Conservation (phyloP, 352 stramenopile species). For the Phytophthora rubi region DNA sequence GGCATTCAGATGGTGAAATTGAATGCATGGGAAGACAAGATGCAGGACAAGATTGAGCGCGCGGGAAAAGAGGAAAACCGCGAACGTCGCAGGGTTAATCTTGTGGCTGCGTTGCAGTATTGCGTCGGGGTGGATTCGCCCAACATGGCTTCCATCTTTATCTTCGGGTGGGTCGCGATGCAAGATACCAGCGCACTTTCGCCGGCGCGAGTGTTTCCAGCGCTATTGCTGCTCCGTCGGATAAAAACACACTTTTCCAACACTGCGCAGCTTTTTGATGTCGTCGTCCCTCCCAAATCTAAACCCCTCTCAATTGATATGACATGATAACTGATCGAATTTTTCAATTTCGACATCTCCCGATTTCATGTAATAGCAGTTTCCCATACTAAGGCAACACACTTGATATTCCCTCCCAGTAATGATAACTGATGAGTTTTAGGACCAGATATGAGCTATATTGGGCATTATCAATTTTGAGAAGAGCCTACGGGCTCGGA, state of each 20-base stretch:
- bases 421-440: too few species aligned
- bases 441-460: too few species aligned
- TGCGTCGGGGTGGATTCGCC: slow-evolving; percentile 40
- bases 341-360: too few species aligned
- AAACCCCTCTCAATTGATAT: too few species aligned
- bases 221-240: slow-evolving; percentile 40
- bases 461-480: too few species aligned
- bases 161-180: slow-evolving; percentile 48
- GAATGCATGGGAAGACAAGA: slow-evolving; percentile 64
- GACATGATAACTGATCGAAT: too few species aligned
- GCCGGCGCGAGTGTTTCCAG: slow-evolving; percentile 43
- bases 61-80: slow-evolving; percentile 49
- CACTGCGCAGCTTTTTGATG: slow-evolving; percentile 35
- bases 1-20: slow-evolving; percentile 68
- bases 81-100: slow-evolving; percentile 25
- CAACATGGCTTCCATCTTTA: slow-evolving; percentile 46
- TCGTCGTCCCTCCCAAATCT: too few species aligned
- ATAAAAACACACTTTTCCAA: slow-evolving; percentile 43
- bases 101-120: slow-evolving; percentile 38
- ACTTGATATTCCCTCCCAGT: too few species aligned
- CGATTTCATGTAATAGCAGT: too few species aligned
- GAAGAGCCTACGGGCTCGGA: too few species aligned
- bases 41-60: slow-evolving; percentile 45
- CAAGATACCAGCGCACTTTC: slow-evolving; percentile 36
- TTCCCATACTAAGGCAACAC: too few species aligned